Percentiles rank a stretch among this genome's conserved stretches.
These are phyloP conservation scores for Micractinium sp. DNA, from an alignment of 139 green algal species.

Conservation along the genomic window DNA sequence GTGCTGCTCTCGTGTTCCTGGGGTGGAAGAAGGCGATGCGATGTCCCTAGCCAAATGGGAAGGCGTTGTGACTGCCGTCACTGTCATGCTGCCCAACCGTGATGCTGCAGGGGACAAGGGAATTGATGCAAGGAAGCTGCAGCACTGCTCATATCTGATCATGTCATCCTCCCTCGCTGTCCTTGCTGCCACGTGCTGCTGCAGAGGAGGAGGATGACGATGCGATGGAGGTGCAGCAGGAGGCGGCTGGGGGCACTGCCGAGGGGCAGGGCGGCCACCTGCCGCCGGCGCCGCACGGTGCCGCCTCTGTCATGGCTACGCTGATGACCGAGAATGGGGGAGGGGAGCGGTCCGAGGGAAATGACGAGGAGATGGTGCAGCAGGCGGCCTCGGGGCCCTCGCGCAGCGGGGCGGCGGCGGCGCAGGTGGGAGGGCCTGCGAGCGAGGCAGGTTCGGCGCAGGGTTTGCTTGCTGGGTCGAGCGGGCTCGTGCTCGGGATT, in stretches of 20 bases:
- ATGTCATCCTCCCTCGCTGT: not conserved
- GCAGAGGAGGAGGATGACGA: constrained; percentile 19
- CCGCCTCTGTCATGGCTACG: constrained; percentile 35
- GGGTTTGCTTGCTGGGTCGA: not conserved
- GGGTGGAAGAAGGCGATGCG: too few relatives aligned
- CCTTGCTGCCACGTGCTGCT: not conserved
- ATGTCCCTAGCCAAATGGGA: too few relatives aligned
- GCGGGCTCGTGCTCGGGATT: not conserved
- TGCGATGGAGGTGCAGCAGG: constrained; percentile 41
- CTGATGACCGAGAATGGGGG: constrained; percentile 21
- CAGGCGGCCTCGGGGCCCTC: constrained; percentile 24
- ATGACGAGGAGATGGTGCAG: constrained; percentile 26
- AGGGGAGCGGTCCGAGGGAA: constrained; percentile 18
- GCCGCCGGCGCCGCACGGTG: constrained; percentile 24
- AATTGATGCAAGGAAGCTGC: too few relatives aligned
- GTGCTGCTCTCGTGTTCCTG: too few relatives aligned
- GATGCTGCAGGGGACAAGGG: too few relatives aligned
- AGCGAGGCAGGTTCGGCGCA: not conserved
- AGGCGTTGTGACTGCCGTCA: too few relatives aligned
- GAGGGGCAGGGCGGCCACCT: not conserved
- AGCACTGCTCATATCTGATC: too few relatives aligned
- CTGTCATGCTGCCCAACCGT: too few relatives aligned
- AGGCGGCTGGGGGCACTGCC: not conserved
- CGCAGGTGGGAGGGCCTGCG: not conserved
- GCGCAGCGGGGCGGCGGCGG: not conserved